Conservation (phyloP, 345 rosid species). For the Aegle marmelos region DNA sequence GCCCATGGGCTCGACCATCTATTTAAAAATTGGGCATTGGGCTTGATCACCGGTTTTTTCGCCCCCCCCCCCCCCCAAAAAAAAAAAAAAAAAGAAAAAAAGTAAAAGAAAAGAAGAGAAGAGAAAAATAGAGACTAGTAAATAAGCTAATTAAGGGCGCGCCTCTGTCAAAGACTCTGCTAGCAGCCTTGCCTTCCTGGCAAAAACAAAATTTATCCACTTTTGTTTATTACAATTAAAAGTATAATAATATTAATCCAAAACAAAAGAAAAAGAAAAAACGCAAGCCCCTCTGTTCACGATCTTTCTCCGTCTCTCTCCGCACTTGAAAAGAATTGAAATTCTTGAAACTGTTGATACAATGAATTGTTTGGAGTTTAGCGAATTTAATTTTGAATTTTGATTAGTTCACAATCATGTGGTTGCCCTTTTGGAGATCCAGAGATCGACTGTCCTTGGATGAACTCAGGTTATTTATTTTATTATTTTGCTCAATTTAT, state of each 20-base stretch:
- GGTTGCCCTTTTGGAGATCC: slow-evolving; percentile 85
- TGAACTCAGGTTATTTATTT: slow-evolving; percentile 73
- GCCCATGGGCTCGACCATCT: background rate
- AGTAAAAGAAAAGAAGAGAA: no score
- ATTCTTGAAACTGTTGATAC: background rate
- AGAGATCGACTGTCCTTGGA: slow-evolving; percentile 92
- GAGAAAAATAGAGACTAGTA: background rate
- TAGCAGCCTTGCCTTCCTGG: background rate
- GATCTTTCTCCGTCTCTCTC: background rate
- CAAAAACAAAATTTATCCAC: background rate
- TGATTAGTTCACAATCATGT: slow-evolving; percentile 57
- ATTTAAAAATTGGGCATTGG: background rate
- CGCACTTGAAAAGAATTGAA: background rate
- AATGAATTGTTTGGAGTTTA: slow-evolving; percentile 23
- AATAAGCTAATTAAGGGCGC: background rate
- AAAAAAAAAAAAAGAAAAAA: no score
- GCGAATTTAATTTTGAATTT: slow-evolving; percentile 25
- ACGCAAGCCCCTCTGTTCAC: background rate
- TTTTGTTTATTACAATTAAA: background rate
- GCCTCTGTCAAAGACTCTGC: background rate
- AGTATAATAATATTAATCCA: no score
- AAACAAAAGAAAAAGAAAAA: background rate
- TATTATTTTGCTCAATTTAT: background rate
- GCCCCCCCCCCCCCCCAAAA: no score
- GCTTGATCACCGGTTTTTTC: background rate